Base-by-base conservation (phyloP, 139 green algal species). In the Chlamydomonas incerta region DNA sequence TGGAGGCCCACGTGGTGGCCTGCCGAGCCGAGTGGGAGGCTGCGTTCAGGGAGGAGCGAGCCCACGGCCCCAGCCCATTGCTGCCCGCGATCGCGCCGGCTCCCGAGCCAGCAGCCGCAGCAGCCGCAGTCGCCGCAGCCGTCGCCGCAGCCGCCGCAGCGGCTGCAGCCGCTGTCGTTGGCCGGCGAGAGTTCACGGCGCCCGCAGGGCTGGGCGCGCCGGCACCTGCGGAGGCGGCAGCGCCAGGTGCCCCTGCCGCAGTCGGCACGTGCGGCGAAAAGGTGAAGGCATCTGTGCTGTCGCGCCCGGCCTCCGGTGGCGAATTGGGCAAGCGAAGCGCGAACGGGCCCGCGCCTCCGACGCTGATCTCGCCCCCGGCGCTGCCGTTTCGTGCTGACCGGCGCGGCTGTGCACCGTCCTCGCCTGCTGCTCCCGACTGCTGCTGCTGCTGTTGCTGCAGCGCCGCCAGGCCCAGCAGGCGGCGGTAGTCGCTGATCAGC, bases 401-500 rank as follows among this genome's bases (percentile, higher is more conserved):
- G 28, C 28, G 28, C 26, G 46, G 11, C 71, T 77, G 3, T 33
- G 11, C 8, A 5, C 26, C 41, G 46, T 50, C 71, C 9, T 26
- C 21, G 24, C 23, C 2, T 24, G 46, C n/a, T 6, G 11, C 69
- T 17, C 58, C 52, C 35, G 35, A 15, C 11, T 57, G 55, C 2
- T 23, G 55, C 55, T 23, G 55, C 62, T 24, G 62, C 62, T 68
- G 62, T 5, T 50, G 41, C 41, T 50, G 67, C 20, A 18, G 8
- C 33, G 15, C 33, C 67, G 33, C 2, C 13, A 88, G 76, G 31
- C 73, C 69, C n/a, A 88, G 57, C 15, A 88, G 26, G 1, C 55
- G 17, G 18, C 68, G 68, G 70, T 89, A 92, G 74, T 92, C 88
- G 8, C 24, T 17, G 65, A 92, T 63, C 1, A 92, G 80, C 65